Percentiles rank a stretch among this genome's conserved stretches.
Conservation (phyloP, 805 yeast genomes). For the Maudiozyma saulgeensis region DNA sequence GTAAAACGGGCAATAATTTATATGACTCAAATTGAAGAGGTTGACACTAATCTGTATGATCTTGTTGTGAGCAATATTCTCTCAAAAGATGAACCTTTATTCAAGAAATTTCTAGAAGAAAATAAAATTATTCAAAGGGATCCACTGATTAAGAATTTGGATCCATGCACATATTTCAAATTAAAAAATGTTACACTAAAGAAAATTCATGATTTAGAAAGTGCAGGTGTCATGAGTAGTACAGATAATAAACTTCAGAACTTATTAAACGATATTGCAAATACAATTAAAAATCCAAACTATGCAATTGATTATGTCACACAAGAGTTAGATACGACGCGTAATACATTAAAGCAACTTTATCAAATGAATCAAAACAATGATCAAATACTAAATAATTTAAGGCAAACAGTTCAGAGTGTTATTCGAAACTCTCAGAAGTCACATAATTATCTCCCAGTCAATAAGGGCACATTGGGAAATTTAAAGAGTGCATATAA, state of each 20-base stretch:
- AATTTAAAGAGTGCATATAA: conserved; percentile 35
- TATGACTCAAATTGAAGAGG: conserved; percentile 71
- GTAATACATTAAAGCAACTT: conserved; percentile 36
- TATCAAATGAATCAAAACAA: conserved; percentile 38
- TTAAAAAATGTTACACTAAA: conserved; percentile 70
- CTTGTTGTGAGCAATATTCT: conserved; percentile 19
- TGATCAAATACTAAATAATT: conserved; percentile 32
- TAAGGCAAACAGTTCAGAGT: conserved; percentile 40
- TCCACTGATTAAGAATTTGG: conserved; percentile 37
- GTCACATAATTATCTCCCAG: conserved; percentile 22
- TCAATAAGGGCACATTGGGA: conserved; percentile 21
- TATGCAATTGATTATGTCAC: conserved; percentile 40
- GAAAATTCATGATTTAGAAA: conserved; percentile 65
- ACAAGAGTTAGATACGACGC: conserved; percentile 37
- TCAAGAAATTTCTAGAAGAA: conserved; percentile 44
- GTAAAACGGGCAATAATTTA: conserved; percentile 77
- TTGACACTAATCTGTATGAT: conserved; percentile 56
- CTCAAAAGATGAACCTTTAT: conserved; percentile 57
- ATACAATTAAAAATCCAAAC: conserved; percentile 57
- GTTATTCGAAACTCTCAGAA: conserved; percentile 43
- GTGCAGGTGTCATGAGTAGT: conserved; percentile 53
- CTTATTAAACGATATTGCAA: conserved; percentile 71
- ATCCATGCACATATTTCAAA: conserved; percentile 51
- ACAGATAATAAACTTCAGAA: conserved; percentile 61
- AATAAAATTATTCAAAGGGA: conserved; percentile 28